Conservation (phyloP, 371 early-diverging fungal genomes). For the Thermomucor indicae-seudaticae region DNA sequence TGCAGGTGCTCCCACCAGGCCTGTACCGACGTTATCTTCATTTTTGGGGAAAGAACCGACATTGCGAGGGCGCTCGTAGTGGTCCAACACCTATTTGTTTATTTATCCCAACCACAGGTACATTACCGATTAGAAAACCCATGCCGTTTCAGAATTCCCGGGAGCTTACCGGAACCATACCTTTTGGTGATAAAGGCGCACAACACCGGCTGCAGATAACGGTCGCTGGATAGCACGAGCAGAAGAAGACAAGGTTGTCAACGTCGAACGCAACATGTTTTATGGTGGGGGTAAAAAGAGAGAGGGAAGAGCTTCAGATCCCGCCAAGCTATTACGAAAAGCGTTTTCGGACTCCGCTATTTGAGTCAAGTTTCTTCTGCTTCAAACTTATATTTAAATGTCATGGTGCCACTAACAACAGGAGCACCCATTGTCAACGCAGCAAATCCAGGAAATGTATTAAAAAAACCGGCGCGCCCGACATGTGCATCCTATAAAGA, state of each 20-base stretch:
- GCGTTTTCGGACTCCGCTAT: background rate
- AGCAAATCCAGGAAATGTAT: background rate
- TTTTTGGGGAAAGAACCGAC: constrained; percentile 91
- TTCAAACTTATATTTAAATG: background rate
- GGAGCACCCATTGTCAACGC: background rate
- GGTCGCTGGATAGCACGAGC: background rate
- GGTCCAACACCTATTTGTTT: constrained; percentile 84
- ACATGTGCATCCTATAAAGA: constrained; percentile 12
- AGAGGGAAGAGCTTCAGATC: background rate
- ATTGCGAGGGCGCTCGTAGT: constrained; percentile 94
- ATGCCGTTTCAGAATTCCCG: too few species aligned
- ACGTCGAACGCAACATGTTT: background rate
- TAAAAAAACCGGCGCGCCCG: background rate
- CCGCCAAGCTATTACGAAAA: background rate
- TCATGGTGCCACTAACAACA: background rate
- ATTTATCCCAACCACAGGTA: background rate
- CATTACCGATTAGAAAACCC: background rate
- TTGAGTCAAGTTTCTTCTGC: background rate
- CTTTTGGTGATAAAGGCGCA: background rate
- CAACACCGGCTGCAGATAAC: background rate
- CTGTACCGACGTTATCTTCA: constrained; percentile 91
- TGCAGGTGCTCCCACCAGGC: constrained; percentile 99
- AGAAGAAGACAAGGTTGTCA: background rate
- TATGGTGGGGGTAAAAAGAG: background rate
- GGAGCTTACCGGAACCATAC: background rate